Evolutionary conservation across 2,329 filamentous ascomycete genomes (phyloP).

Genomic region (Pseudogymnoascus sp.): DNA sequence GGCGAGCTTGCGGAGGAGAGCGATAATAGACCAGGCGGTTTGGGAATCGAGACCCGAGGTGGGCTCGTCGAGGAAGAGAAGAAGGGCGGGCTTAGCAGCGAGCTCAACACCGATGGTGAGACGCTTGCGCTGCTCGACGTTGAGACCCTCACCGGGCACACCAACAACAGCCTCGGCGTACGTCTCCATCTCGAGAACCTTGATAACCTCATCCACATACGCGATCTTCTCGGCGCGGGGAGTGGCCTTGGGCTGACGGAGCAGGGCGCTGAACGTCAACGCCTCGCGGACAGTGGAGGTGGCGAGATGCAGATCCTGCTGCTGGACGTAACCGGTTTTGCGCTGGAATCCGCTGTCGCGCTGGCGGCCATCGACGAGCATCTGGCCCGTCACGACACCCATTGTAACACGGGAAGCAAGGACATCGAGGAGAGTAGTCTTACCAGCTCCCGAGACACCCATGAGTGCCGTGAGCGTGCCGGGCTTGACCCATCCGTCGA

Average conservation of each 20-base stretch:
- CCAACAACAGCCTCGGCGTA: slow-evolving; percentile 88
- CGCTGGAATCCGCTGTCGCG: slow-evolving; percentile 80
- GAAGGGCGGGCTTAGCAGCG: slow-evolving; percentile 78
- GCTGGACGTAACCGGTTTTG: slow-evolving; percentile 85
- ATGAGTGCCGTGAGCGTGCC: slow-evolving; percentile 84
- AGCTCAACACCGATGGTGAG: slow-evolving; percentile 92
- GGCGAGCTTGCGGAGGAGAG: slow-evolving; percentile 80
- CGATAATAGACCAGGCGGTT: slow-evolving; percentile 86
- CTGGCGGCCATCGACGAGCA: slow-evolving; percentile 57
- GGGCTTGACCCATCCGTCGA: slow-evolving; percentile 90
- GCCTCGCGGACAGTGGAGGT: slow-evolving; percentile 85
- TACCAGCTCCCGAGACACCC: slow-evolving; percentile 70
- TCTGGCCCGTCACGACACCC: slow-evolving; percentile 80
- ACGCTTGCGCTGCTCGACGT: slow-evolving; percentile 63
- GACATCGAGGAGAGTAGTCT: slow-evolving; percentile 82
- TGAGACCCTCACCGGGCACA: slow-evolving; percentile 78
- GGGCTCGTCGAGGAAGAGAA: slow-evolving; percentile 90
- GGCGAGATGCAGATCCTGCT: slow-evolving; percentile 80
- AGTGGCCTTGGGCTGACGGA: slow-evolving; percentile 73
- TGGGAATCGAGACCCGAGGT: slow-evolving; percentile 91
- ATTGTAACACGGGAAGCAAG: slow-evolving; percentile 79
- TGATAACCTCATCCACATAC: slow-evolving; percentile 87
- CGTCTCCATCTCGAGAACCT: slow-evolving; percentile 79
- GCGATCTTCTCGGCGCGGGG: slow-evolving; percentile 68
- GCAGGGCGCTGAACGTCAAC: slow-evolving; percentile 72